phyloP scores from a whole-genome alignment of 2,329 filamentous ascomycete species.

The Balansia obtecta region DNA sequence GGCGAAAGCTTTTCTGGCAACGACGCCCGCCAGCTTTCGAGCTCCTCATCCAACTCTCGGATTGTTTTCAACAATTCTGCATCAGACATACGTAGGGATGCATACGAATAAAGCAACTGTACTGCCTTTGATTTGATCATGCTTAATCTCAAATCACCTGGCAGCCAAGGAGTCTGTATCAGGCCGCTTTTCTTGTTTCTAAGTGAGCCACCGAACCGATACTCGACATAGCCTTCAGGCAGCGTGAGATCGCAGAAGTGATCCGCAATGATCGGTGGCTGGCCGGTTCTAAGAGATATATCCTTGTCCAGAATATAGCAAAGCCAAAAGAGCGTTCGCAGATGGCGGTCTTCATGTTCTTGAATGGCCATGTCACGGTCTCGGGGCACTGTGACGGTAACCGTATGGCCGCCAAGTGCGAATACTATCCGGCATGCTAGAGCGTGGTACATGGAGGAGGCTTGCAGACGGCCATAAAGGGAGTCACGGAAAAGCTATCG shows the following conservation, averaged over 20 bases:
- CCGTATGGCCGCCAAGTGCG: slow-evolving; percentile 33
- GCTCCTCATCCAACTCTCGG: slow-evolving; percentile 41
- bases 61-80: slow-evolving; percentile 42
- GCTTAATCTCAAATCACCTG: slow-evolving; percentile 34
- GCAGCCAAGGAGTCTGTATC: slow-evolving; percentile 21
- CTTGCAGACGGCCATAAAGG: slow-evolving; percentile 32
- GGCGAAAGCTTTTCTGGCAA: slow-evolving; percentile 33
- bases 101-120: slow-evolving; percentile 35
- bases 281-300: slow-evolving; percentile 38
- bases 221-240: slow-evolving; percentile 22
- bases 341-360: slow-evolving; percentile 19
- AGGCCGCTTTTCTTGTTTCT: background rate
- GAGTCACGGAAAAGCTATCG: slow-evolving; percentile 29
- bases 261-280: slow-evolving; percentile 36
- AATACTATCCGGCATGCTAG: slow-evolving; percentile 35
- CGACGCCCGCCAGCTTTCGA: slow-evolving; percentile 41
- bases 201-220: slow-evolving; percentile 9
- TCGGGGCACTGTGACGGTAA: slow-evolving; percentile 8
- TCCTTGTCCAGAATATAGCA: slow-evolving; percentile 44
- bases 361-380: slow-evolving; percentile 7
- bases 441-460: slow-evolving; percentile 30
- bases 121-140: slow-evolving; percentile 39
- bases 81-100: slow-evolving; percentile 35
- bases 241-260: slow-evolving; percentile 40
- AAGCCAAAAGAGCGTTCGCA: slow-evolving; percentile 39